Base-by-base conservation (phyloP, 179 eudicot species). In the Actinidia chinensis region DNA sequence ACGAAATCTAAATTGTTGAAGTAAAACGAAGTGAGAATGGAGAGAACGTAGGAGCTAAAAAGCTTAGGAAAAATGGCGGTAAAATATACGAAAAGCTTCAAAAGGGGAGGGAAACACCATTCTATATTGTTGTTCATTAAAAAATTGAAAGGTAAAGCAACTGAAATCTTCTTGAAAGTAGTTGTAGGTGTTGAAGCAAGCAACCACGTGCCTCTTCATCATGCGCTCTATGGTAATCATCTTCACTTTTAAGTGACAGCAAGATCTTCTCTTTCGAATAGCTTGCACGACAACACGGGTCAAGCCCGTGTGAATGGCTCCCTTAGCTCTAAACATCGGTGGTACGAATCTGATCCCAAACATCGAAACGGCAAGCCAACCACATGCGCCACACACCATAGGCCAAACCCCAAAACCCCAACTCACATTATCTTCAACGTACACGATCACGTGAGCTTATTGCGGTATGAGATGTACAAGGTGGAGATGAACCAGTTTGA, bases 401-500 rank as follows among this genome's bases (percentile, higher is more conserved):
- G 25, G 23, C 85, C 86, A 59, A 82, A 87, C 12, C 91, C 90
- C 73, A 63, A 13, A 67, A 0, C 79, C 82, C 91, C 91, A 90
- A 36, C 91, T 81, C 71, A 86, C 82, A 18, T 74, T 75, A 10
- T 87, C 90, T 70, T 90, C 78, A 0, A 88, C 73, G 25, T 87
- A 88, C 7, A 90, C 83, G 0, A 90, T 78, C 17, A 74, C 87
- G 3, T 89, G 72, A 22, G 46, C 87, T 76, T 55, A 90, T 33
- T 4, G 82, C 44, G 11, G 81, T 20, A 14, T 18, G 84, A 67
- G 1, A 52, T 1, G 63, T 90, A 88, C 43, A 87, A 1, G 14
- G 83, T 79, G 77, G 85, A 81, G 17, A 85, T 47, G 68, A 68
- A 85, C 91, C 93, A 87, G 23, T 86, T n/a, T 88, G 44, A 85